Base-by-base conservation (phyloP, 2,329 filamentous ascomycete species). In the Paracorniculantispora psalliotae region DNA sequence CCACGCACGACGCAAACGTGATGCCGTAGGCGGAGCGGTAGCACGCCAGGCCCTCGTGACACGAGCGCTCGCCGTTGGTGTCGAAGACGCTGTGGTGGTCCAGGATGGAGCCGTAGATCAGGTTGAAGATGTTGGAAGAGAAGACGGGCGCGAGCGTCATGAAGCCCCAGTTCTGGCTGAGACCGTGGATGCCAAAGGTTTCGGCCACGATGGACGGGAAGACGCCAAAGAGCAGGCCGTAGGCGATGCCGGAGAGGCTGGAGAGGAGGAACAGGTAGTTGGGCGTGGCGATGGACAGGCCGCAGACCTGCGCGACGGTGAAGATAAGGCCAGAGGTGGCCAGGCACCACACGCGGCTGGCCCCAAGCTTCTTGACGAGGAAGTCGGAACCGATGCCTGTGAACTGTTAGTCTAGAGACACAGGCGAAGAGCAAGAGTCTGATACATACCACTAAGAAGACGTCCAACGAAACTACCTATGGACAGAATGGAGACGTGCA, bases 401-500 rank as follows among this genome's bases (percentile, higher is more conserved):
- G 35, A 10, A 35, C 49, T 56, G 44, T 62, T 64, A 64, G 47
- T 67, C 61, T 64, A 52, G 48, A 41, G 25, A 39, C 3, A 59
- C 44, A 15, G 10, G 60, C 33, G 13, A 52, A 57, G n/a, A 41
- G 49, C 9, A 13, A 13, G 3, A 9, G 6, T 37, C 13, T 50
- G 5, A 25, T 23, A 72, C 81, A 67, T 75, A 89, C 87, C 90
- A 66, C 88, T 91, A 8, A 84, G 77, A 0, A 99, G 80, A 59
- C 94, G 87, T 2, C 94, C 94, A 2, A 85, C 66, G 71, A 96
- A 97, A 66, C 90, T 96, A 68, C 88, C 88, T 50, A 97, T 75
- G 0, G 93, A 97, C n/a, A 99, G 79, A 55, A 96, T 91, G 2
- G 91, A 96, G 10, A 99, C 94, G 68, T 99, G 93, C 78, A 96